These are phyloP conservation scores for Silene noctiflora DNA, from an alignment of 179 eudicot genomes.

Conservation along the genomic window DNA sequence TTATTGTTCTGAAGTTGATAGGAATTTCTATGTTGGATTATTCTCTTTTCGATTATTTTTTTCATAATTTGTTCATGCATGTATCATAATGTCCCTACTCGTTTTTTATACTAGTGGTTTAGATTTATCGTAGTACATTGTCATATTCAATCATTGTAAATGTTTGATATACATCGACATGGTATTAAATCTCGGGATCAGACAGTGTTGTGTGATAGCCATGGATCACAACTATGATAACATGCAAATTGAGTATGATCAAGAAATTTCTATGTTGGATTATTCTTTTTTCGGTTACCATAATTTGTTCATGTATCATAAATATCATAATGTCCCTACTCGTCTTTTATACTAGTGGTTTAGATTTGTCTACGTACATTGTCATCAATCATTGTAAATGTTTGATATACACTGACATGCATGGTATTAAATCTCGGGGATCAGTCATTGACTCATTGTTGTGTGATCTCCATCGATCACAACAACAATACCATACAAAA, in stretches of 20 bases:
- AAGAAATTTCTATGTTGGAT: too few species aligned
- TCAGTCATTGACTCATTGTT: neutral
- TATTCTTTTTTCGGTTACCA: neutral
- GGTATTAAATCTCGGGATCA: neutral
- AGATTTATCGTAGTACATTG: neutral
- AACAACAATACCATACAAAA: too few species aligned
- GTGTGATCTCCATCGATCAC: neutral
- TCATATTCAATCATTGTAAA: neutral
- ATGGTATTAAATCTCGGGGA: neutral
- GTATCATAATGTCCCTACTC: neutral
- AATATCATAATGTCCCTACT: neutral
- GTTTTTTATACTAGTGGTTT: neutral
- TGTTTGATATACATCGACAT: too few species aligned
- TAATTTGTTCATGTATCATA: neutral
- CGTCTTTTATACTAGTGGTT: neutral
- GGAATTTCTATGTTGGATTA: neutral
- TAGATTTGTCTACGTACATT: neutral
- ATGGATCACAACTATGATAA: too few species aligned
- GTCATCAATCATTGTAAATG: neutral
- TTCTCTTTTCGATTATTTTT: neutral
- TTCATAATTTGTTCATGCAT: neutral
- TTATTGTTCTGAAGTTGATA: neutral
- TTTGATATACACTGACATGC: too few species aligned
- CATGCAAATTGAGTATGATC: too few species aligned
- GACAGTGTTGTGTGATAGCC: neutral